Evolutionary conservation across 257 asterid species (phyloP).

Genomic region (Nicotiana tomentosiformis): DNA sequence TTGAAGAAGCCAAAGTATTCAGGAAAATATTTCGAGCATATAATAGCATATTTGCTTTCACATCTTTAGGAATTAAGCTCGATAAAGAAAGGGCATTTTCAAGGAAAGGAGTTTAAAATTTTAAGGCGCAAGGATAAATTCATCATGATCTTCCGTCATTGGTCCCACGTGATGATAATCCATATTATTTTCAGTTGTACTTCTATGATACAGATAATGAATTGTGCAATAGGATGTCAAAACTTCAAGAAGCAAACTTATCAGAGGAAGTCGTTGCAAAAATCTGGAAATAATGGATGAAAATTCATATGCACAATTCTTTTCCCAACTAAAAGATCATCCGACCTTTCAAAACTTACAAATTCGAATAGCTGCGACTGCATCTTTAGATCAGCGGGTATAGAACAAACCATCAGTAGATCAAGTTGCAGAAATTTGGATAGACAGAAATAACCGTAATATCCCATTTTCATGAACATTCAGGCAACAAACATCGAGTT

Average conservation of each 20-base stretch:
- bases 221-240: no score
- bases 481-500: no score
- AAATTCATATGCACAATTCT: no score
- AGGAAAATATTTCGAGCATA: neutral
- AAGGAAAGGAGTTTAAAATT: neutral
- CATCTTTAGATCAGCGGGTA: neutral
- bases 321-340: no score
- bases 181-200: no score
- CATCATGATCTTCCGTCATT: neutral
- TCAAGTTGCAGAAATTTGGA: neutral
- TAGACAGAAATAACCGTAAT: neutral
- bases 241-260: no score
- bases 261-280: no score
- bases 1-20: neutral
- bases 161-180: no score
- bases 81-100: neutral
- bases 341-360: no score
- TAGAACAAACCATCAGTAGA: neutral
- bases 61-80: neutral
- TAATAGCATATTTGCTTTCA: neutral
- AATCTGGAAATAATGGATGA: no score
- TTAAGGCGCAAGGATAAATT: neutral
- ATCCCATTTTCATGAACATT: neutral
- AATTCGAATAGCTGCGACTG: neutral
- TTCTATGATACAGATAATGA: no score